A percentile compares a stretch with the other conserved stretches of the same genome.
Conservation (phyloP, 2,329 filamentous ascomycete species). For the Colletotrichum horii region DNA sequence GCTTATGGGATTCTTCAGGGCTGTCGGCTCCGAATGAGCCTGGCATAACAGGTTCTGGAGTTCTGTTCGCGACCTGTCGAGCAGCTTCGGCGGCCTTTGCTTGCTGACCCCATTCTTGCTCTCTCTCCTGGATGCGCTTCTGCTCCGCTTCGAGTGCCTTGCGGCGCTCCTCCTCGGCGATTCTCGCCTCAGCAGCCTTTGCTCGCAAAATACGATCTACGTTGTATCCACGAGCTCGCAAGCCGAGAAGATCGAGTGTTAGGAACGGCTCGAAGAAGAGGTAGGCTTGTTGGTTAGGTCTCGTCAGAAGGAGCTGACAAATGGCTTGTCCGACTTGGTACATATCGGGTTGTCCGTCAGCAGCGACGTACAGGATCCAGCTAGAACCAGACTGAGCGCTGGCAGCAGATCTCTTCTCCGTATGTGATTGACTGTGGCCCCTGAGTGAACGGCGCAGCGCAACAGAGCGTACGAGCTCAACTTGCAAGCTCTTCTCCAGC, state of each 20-base stretch:
- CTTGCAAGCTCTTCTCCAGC: constrained; percentile 83
- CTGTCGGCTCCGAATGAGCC: constrained; percentile 73
- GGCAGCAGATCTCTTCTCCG: constrained; percentile 77
- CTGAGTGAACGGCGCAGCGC: constrained; percentile 78
- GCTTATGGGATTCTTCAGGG: constrained; percentile 51
- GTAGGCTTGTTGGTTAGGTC: constrained; percentile 87
- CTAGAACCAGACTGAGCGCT: constrained; percentile 58
- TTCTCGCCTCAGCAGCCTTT: constrained; percentile 84
- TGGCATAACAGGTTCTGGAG: constrained; percentile 67
- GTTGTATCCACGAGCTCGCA: constrained; percentile 91
- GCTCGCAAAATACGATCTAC: constrained; percentile 91
- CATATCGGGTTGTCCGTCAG: constrained; percentile 73
- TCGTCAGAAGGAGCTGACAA: constrained; percentile 78
- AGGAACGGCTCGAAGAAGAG: constrained; percentile 91
- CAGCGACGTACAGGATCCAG: constrained; percentile 78
- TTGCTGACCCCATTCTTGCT: constrained; percentile 51
- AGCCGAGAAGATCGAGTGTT: constrained; percentile 79
- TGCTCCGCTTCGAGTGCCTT: constrained; percentile 77
- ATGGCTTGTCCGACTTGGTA: constrained; percentile 93
- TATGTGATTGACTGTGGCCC: constrained; percentile 72
- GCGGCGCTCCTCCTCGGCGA: constrained; percentile 83
- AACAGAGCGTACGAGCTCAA: constrained; percentile 80
- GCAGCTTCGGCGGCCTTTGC: constrained; percentile 45
- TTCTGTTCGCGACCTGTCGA: constrained; percentile 39
- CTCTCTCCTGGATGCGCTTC: constrained; percentile 64